phyloP scores from a whole-genome alignment of 768 basidiomycete genomes.

The Podaxis pistillaris region DNA sequence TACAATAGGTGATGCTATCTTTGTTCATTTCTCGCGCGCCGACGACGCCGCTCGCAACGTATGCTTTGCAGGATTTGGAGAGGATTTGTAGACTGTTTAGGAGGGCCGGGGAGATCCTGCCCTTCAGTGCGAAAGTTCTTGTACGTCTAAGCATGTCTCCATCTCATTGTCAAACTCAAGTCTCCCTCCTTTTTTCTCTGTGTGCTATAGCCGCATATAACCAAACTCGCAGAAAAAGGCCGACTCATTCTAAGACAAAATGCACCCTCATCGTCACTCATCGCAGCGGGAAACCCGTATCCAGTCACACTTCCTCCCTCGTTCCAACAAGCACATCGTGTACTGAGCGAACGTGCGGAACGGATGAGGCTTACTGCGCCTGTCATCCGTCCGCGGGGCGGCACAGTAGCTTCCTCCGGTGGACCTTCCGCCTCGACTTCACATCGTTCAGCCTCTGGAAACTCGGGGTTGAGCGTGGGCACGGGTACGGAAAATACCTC shows the following conservation, averaged over 20 bases:
- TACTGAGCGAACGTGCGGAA: slow-evolving; percentile 33
- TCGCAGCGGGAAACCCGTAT: slow-evolving; percentile 18
- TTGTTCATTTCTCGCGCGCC: slow-evolving; percentile 65
- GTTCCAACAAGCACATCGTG: slow-evolving; percentile 34
- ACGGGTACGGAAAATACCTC: not conserved
- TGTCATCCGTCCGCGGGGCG: not conserved
- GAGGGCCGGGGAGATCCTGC: slow-evolving; percentile 55
- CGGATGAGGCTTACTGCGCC: slow-evolving; percentile 22
- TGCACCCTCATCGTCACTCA: slow-evolving; percentile 1
- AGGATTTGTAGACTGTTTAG: slow-evolving; percentile 55
- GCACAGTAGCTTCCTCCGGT: not conserved
- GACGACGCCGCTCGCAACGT: slow-evolving; percentile 51
- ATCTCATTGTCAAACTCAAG: not conserved
- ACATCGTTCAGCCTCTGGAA: slow-evolving; percentile 1
- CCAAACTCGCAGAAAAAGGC: slow-evolving; percentile 50
- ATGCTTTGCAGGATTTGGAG: slow-evolving; percentile 62
- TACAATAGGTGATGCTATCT: slow-evolving; percentile 55
- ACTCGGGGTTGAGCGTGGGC: slow-evolving; percentile 1
- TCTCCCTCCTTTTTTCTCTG: not conserved
- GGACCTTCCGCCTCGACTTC: not conserved
- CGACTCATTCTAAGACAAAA: slow-evolving; percentile 23
- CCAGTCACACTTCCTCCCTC: slow-evolving; percentile 29
- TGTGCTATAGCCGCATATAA: slow-evolving; percentile 46
- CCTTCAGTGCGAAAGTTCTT: slow-evolving; percentile 58
- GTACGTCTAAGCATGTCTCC: slow-evolving; percentile 33